Evolutionary conservation across 2,329 filamentous ascomycete genomes (phyloP), one percentile per base, ranked within the genome.

Genomic region (Hirsutella rhossiliensis): DNA sequence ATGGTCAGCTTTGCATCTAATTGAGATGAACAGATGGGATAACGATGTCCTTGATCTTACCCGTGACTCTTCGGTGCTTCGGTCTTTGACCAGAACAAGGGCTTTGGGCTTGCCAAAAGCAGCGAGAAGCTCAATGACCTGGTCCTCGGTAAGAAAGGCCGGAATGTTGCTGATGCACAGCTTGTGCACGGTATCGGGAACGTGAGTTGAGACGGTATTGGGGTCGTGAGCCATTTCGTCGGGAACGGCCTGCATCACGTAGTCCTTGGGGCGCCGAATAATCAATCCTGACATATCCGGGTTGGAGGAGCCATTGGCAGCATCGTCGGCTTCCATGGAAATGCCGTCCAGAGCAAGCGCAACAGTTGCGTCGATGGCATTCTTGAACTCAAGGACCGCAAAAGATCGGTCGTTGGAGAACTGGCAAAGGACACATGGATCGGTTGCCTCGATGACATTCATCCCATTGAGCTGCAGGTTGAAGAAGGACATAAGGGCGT

Each of bases 381-480:
- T 80, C 66, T 88, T 88, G 67, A 98, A 97, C 61, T 98, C 94
- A 38, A 96, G 63, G 38, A 97, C 75, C 11, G 88, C 90, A 63
- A 94, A 96, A 1, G 76, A 74, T 44, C 74, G 71, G 60, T 94
- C 87, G 47, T 80, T 78, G 19, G 88, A 84, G 45, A 97, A 72
- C 54, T 95, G 86, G 32, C 84, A 87, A 8, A 83, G 81, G 43
- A 87, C 72, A 59, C 92, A 97, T 31, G 90, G 89, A 55, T 97
- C 89, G 40, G 77, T 75, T 50, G 78, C 81, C 51, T 87, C 81
- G 43, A 94, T 79, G 31, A 96, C 84, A 56, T 98, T 99, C 40
- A 98, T 70, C n/a, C 89, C 88, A 56, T 98, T 97, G 42, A 99
- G 76, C 62, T 97, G 89, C 20, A 95, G 72, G 58, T 98, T 98